Percentiles rank a stretch among this genome's conserved stretches.
phyloP scores from a whole-genome alignment of 306 rosid genomes.

The Arachis stenosperma region DNA sequence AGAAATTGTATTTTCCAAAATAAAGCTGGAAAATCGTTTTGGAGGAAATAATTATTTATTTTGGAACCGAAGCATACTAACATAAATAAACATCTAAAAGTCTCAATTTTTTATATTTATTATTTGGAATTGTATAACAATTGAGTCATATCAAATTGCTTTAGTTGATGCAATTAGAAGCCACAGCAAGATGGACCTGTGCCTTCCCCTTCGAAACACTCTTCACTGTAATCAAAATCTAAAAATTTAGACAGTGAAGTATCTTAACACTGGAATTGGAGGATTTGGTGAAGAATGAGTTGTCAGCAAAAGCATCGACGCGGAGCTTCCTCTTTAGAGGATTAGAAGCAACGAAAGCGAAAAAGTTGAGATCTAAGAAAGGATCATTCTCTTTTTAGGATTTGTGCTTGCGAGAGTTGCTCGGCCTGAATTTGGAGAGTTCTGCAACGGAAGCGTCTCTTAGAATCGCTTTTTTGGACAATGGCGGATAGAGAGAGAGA shows the following conservation, averaged over 20 bases:
- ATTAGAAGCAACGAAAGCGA: constrained; percentile 47
- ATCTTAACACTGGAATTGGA: constrained; percentile 96
- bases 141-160: no score
- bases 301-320: constrained; percentile 57
- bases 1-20: no score
- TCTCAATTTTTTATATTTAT: no score
- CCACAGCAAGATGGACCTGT: no score
- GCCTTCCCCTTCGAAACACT: no score
- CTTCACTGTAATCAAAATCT: no score
- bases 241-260: not conserved
- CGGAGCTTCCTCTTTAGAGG: constrained; percentile 92
- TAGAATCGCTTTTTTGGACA: constrained; percentile 64
- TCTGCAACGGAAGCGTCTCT: constrained; percentile 60
- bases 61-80: no score
- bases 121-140: no score
- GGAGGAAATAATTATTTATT: no score
- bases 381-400: constrained; percentile 79
- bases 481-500: not conserved
- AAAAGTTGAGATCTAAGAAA: constrained; percentile 63
- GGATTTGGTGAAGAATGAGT: constrained; percentile 44
- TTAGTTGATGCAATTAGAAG: no score
- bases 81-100: no score
- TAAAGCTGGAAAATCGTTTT: no score
- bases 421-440: constrained; percentile 53
- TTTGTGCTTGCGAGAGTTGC: constrained; percentile 51